Evolutionary conservation across 305 asterid species (phyloP).

Genomic region (Plantago coronopus): DNA sequence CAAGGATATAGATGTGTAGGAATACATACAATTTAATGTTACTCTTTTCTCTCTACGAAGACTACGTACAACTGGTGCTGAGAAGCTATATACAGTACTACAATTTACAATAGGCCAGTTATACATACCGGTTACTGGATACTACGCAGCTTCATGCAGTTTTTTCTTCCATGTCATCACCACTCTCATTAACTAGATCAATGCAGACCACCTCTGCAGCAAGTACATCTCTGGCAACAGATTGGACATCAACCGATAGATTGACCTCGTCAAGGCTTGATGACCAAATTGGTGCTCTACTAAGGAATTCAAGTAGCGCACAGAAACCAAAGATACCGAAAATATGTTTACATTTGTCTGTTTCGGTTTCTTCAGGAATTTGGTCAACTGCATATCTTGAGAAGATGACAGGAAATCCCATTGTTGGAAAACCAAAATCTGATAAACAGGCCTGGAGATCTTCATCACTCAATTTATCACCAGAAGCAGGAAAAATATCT

Average conservation of each 20-base stretch:
- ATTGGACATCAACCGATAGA: not conserved
- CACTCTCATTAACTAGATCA: not conserved
- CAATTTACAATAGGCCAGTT: no score
- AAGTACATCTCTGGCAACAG: not conserved
- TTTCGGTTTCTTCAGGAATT: not conserved
- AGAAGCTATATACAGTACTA: no score
- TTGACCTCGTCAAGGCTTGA: not conserved
- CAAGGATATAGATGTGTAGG: no score
- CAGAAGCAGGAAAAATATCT: not conserved
- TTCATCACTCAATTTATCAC: conserved; percentile 1
- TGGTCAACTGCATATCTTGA: conserved; percentile 1
- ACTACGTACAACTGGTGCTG: no score
- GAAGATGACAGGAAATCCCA: conserved; percentile 2
- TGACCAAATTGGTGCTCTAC: not conserved
- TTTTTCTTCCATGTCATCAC: no score
- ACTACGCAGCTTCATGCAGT: no score
- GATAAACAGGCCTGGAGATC: not conserved
- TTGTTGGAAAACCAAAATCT: not conserved
- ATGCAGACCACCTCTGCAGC: not conserved
- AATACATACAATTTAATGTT: no score
- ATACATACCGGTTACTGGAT: no score
- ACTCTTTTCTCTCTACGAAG: no score
- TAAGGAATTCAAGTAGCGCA: not conserved
- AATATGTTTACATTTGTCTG: not conserved
- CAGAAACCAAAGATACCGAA: not conserved